These are phyloP conservation scores for Isoetes taiwanensis DNA, from an alignment of 75 land plant genomes.

Conservation along the genomic window DNA sequence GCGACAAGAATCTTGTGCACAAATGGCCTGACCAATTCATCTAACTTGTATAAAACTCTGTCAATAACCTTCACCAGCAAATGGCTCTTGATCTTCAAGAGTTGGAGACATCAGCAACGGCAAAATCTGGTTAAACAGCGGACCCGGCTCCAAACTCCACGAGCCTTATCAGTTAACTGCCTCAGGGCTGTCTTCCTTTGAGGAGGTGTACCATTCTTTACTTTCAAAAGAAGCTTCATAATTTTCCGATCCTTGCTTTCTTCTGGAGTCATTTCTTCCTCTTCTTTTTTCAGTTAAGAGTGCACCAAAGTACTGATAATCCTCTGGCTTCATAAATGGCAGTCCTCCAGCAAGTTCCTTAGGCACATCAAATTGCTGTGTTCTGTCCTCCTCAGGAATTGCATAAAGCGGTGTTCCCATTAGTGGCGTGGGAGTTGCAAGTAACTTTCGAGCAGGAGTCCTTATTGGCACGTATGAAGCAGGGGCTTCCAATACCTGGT, in stretches of 20 bases:
- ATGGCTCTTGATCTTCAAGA: slow-evolving; percentile 92
- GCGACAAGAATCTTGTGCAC: slow-evolving; percentile 96
- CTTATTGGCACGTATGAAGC: slow-evolving; percentile 86
- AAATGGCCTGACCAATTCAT: slow-evolving; percentile 90
- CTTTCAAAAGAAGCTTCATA: slow-evolving; percentile 92
- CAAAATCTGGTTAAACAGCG: slow-evolving; percentile 77
- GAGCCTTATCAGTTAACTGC: slow-evolving; percentile 90
- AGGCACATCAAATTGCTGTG: slow-evolving; percentile 87
- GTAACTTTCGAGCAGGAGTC: slow-evolving; percentile 93
- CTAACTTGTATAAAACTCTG: slow-evolving; percentile 81
- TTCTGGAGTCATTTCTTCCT: slow-evolving; percentile 87
- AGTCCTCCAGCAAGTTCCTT: slow-evolving; percentile 90
- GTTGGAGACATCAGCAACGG: slow-evolving; percentile 97
- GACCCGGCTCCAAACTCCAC: slow-evolving; percentile 97
- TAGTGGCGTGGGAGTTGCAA: slow-evolving; percentile 86
- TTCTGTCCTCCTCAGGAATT: slow-evolving; percentile 92
- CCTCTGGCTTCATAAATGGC: slow-evolving; percentile 94
- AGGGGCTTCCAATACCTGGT: slow-evolving; percentile 84
- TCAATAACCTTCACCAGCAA: slow-evolving; percentile 95
- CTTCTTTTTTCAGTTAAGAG: slow-evolving; percentile 83
- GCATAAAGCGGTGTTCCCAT: slow-evolving; percentile 71
- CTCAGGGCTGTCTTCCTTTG: slow-evolving; percentile 89
- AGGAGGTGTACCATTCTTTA: slow-evolving; percentile 96
- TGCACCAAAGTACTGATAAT: slow-evolving; percentile 77
- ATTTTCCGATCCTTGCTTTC: slow-evolving; percentile 96